These are phyloP conservation scores for Guyanaporus albipodus DNA, from an alignment of 768 basidiomycete genomes.

Conservation along the genomic window DNA sequence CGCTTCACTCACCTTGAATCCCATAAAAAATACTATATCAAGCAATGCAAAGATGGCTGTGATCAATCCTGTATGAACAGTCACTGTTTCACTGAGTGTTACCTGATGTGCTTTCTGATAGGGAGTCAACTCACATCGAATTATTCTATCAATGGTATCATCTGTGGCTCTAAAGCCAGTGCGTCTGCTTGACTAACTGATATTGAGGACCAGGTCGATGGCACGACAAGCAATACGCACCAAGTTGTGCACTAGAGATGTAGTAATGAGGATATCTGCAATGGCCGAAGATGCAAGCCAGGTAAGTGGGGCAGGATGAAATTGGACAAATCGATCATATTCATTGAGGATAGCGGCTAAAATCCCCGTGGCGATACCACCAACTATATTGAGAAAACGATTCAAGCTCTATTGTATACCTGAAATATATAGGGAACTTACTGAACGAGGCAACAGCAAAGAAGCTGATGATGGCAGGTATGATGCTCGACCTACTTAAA, in stretches of 20 bases:
- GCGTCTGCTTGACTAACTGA: constrained; percentile 35
- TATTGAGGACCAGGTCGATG: neutral
- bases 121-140: constrained; percentile 29
- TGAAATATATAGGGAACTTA: neutral
- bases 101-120: neutral
- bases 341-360: constrained; percentile 29
- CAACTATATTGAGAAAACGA: constrained; percentile 19
- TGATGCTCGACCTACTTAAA: constrained; percentile 28
- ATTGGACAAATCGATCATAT: constrained; percentile 32
- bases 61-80: constrained; percentile 27
- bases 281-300: constrained; percentile 42
- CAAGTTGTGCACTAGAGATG: constrained; percentile 41
- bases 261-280: constrained; percentile 42
- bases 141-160: constrained; percentile 36
- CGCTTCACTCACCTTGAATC: constrained; percentile 7
- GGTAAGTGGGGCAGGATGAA: constrained; percentile 32
- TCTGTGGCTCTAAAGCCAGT: constrained; percentile 42
- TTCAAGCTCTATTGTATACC: too few relatives aligned
- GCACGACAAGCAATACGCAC: constrained; percentile 22
- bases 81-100: constrained; percentile 13
- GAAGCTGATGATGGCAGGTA: constrained; percentile 24
- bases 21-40: constrained; percentile 24
- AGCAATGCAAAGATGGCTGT: constrained; percentile 5
- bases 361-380: constrained; percentile 34
- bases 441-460: constrained; percentile 8